Evolutionary conservation across 2,329 filamentous ascomycete genomes (phyloP).

Genomic region (Fusarium goolgardi): DNA sequence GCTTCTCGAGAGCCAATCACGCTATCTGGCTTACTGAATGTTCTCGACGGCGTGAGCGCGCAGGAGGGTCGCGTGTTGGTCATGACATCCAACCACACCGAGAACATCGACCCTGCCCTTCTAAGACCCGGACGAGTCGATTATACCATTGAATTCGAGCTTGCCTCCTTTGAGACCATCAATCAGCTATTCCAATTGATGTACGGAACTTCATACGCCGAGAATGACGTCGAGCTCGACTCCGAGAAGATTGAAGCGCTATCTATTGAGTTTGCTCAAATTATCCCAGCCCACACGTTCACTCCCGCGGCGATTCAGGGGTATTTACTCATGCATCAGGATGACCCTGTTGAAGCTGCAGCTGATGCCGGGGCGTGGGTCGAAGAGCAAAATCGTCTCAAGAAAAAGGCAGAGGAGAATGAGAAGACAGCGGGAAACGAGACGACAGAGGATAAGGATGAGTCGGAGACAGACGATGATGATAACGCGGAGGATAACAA

Average conservation of each 20-base stretch:
- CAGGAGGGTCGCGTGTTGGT: conserved; percentile 75
- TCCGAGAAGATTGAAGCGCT: conserved; percentile 1
- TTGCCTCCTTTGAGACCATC: conserved; percentile 19
- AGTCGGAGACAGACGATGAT: background rate
- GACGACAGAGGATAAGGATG: background rate
- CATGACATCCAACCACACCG: conserved; percentile 73
- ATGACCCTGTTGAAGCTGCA: conserved; percentile 24
- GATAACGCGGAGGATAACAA: background rate
- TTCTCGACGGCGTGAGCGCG: conserved; percentile 74
- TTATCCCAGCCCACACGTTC: conserved; percentile 25
- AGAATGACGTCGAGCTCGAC: background rate
- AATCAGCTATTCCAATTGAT: conserved; percentile 19
- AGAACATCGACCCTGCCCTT: conserved; percentile 29
- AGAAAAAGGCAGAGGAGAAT: background rate
- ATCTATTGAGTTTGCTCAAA: conserved; percentile 17
- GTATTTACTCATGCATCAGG: conserved; percentile 29
- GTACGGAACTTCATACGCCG: conserved; percentile 5
- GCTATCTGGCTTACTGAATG: conserved; percentile 74
- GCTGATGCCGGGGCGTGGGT: conserved; percentile 17
- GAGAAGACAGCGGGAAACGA: background rate
- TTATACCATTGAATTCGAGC: conserved; percentile 16
- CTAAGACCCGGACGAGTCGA: conserved; percentile 26
- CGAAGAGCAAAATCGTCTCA: conserved; percentile 4
- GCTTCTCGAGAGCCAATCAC: conserved; percentile 16
- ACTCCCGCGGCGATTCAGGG: conserved; percentile 39